Evolutionary conservation across 2,329 filamentous ascomycete species (phyloP).

Genomic region (Fusarium phyllophilum): DNA sequence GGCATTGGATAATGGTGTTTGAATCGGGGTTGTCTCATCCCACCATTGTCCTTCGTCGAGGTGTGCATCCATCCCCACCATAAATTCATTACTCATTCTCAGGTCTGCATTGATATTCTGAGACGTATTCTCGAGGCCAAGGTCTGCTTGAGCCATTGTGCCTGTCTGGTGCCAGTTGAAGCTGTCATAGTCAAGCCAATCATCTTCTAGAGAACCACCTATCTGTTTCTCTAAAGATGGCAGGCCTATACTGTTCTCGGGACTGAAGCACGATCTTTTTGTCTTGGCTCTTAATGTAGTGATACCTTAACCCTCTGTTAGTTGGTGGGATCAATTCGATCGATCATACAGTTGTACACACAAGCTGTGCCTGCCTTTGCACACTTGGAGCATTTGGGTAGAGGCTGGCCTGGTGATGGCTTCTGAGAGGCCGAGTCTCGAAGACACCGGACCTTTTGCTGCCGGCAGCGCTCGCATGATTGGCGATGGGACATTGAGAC

Average conservation of each 20-base stretch:
- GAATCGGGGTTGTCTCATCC: not conserved
- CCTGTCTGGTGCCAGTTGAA: not conserved
- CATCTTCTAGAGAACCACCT: not conserved
- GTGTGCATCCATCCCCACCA: not conserved
- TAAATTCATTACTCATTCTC: not conserved
- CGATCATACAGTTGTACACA: not conserved
- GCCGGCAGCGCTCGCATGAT: not conserved
- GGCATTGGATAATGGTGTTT: not conserved
- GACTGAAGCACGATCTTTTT: not conserved
- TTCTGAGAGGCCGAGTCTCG: not conserved
- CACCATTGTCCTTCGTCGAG: not conserved
- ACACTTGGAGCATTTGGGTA: not conserved
- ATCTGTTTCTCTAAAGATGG: not conserved
- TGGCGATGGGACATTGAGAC: not conserved
- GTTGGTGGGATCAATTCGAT: not conserved
- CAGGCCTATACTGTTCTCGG: not conserved
- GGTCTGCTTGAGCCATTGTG: not conserved
- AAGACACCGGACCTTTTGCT: not conserved
- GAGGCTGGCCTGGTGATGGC: not conserved
- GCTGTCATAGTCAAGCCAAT: not conserved
- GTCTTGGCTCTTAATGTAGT: not conserved
- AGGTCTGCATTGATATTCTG: not conserved
- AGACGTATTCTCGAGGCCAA: not conserved
- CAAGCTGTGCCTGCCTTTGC: not conserved
- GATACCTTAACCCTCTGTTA: not conserved